Base-by-base conservation (phyloP, 148 eudicot genomes). In the Silene latifolia region DNA sequence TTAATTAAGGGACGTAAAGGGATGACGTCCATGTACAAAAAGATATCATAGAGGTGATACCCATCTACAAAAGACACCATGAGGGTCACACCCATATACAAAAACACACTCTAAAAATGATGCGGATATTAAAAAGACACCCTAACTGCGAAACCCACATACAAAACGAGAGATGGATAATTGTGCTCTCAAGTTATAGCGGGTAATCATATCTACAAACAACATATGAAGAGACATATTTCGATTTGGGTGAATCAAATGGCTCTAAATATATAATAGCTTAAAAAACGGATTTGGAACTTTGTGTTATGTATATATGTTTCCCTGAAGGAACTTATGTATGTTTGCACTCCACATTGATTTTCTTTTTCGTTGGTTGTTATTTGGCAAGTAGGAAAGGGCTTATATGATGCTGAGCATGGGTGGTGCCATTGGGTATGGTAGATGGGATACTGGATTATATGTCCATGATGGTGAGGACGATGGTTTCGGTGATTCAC, bases 321-420 rank as follows among this genome's bases (percentile, higher is more conserved):
- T 32, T 65, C 69, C 23, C 48, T 17, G 47, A 5, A 32, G 10
- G 20, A 20, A 12, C 7, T 46, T 68, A 44, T 68, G 57, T 20
- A 6, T 53, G 58, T 51, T 25, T 70, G 24, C 73, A 15, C 29
- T 70, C 44, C 73, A 53, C 42, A 24, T 70, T 54, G 51, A 17
- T 48, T n/a, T n/a, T 46, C 53, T 56, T 70, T 7, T 51, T 72
- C 65, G 27, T 39, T 77, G 44, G 58, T 77, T 79, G 18, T 76
- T 80, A 77, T 57, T 79, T 82, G 18, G 76, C 78, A 75, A 71
- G 65, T 80, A 93, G 98, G 98, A 93, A 91, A 89, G 98, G 83
- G 98, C 98, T 5, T 93, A 88, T 82, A 91, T 93, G 98, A 91
- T 93, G 97, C 78, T 93, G 46, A 93, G 89, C 67, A 88, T 88